A percentile compares a stretch with the other conserved stretches of the same genome.
Conservation (phyloP, 306 rosid genomes). For the Prunus mongolica region DNA sequence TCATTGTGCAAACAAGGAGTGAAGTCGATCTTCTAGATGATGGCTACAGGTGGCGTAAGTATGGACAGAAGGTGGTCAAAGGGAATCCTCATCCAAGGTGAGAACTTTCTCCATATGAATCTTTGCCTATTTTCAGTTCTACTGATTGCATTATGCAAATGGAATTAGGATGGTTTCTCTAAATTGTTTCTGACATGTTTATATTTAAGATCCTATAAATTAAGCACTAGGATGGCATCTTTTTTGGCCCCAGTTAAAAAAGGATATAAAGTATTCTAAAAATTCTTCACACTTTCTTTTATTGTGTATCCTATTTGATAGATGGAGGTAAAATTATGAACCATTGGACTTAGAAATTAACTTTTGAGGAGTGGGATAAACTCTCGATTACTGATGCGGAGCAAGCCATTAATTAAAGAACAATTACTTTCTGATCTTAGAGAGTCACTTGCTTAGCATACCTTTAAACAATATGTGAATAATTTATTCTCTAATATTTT, state of each 20-base stretch:
- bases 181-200: not conserved
- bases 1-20: conserved; percentile 90
- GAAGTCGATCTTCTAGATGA: conserved; percentile 96
- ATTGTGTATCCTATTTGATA: not conserved
- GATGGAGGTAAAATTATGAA: not conserved
- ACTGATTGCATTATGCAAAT: not conserved
- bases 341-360: not conserved
- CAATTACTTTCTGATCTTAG: not conserved
- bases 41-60: conserved; percentile 96
- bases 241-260: not conserved
- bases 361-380: not conserved
- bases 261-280: not conserved
- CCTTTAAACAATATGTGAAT: not conserved
- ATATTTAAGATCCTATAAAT: not conserved
- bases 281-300: not conserved
- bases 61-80: conserved; percentile 96
- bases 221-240: not conserved
- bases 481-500: not conserved
- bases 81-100: conserved; percentile 99
- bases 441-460: not conserved
- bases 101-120: conserved; percentile 14
- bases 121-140: conserved; percentile 8
- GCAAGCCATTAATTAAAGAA: not conserved
- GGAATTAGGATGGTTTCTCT: not conserved
- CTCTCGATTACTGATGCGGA: not conserved